phyloP scores from a whole-genome alignment of 495 filamentous ascomycete genomes.

The Penicillium herquei region DNA sequence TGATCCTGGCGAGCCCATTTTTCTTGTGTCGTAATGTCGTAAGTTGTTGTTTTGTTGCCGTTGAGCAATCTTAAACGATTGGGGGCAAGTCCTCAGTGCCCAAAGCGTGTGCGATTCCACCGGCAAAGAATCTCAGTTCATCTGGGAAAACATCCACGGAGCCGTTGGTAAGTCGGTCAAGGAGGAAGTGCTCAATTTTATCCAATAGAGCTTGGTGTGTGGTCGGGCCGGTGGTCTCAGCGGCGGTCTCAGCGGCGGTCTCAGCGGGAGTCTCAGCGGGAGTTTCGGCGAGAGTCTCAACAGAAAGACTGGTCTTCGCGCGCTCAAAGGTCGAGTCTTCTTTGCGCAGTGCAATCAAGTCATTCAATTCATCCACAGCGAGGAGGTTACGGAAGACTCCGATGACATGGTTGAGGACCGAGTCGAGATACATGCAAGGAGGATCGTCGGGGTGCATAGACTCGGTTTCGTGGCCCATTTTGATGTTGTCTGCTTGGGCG shows the following conservation, averaged over 20 bases:
- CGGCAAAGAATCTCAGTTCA: constrained; percentile 46
- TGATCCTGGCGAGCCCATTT: constrained; percentile 9
- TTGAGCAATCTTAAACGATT: constrained; percentile 1
- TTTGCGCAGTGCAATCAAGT: constrained; percentile 30
- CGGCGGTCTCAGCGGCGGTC: too few species aligned
- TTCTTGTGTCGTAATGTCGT: constrained; percentile 15
- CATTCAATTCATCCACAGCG: constrained; percentile 36
- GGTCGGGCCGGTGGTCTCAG: background rate
- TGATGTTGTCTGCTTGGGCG: constrained; percentile 36
- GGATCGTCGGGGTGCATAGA: constrained; percentile 35
- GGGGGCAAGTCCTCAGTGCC: constrained; percentile 29
- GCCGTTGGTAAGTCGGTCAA: constrained; percentile 33
- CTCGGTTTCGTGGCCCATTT: constrained; percentile 34
- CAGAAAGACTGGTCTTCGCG: background rate
- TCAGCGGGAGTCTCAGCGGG: too few species aligned
- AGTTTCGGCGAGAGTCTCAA: too few species aligned
- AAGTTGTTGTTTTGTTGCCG: background rate
- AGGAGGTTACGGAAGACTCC: constrained; percentile 43
- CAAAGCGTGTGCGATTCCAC: constrained; percentile 39
- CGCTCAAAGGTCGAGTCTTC: constrained; percentile 13
- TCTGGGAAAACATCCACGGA: constrained; percentile 34
- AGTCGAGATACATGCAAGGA: constrained; percentile 37
- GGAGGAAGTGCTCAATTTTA: constrained; percentile 38
- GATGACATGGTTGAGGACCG: constrained; percentile 40
- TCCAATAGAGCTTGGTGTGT: constrained; percentile 18